Conservation (phyloP, 208 protist genomes). For the Jaenimonas drosophilae region DNA sequence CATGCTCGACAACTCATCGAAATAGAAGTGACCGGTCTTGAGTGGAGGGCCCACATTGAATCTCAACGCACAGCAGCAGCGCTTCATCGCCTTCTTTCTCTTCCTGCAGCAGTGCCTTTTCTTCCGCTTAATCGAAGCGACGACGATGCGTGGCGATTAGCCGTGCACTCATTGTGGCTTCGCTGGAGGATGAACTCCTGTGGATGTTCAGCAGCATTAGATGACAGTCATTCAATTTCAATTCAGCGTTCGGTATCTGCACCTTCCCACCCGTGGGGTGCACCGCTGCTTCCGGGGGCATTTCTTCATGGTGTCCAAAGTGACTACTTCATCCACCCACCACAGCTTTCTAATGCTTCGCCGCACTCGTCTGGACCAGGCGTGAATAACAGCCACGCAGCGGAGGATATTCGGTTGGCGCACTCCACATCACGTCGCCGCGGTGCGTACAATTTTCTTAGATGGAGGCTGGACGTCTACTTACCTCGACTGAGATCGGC, state of each 20-base stretch:
- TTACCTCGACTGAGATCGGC: conserved; percentile 20
- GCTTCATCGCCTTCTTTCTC: conserved; percentile 52
- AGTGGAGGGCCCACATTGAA: conserved; percentile 63
- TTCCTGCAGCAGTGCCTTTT: conserved; percentile 67
- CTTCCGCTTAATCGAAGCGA: not conserved
- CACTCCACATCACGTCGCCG: conserved; percentile 26
- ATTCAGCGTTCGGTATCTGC: not conserved
- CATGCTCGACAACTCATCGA: conserved; percentile 22
- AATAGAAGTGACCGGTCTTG: conserved; percentile 39
- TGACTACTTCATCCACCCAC: conserved; percentile 62
- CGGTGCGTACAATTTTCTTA: conserved; percentile 56
- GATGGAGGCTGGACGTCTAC: conserved; percentile 66
- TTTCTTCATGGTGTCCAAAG: conserved; percentile 44
- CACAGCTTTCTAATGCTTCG: not conserved
- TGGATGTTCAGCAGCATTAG: not conserved
- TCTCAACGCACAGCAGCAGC: conserved; percentile 52
- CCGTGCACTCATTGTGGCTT: conserved; percentile 17
- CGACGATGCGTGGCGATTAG: conserved; percentile 11
- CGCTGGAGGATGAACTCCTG: conserved; percentile 11
- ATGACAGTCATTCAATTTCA: too few species aligned
- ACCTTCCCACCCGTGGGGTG: conserved; percentile 34
- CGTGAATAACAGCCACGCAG: not conserved
- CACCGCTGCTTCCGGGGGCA: conserved; percentile 41
- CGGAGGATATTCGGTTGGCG: conserved; percentile 2
- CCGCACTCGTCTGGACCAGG: not conserved